Percentiles rank a stretch among this genome's conserved stretches.
These are phyloP conservation scores for Alternaria triticina DNA, from an alignment of 2,329 filamentous ascomycete genomes.

Conservation along the genomic window DNA sequence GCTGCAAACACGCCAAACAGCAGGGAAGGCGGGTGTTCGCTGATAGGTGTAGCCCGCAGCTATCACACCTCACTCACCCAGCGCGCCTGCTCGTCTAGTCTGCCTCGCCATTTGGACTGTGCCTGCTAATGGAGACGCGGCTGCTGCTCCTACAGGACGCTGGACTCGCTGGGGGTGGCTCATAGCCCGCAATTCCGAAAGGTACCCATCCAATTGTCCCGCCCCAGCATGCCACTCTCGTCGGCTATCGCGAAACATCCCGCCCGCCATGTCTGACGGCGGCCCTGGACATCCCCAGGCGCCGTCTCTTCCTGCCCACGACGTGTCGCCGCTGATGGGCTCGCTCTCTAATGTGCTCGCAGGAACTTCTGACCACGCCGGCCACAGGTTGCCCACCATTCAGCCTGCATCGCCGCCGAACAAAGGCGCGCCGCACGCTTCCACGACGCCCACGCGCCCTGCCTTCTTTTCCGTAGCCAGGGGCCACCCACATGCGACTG, in stretches of 20 bases:
- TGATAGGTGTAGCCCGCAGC: slow-evolving; percentile 11
- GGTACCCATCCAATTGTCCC: slow-evolving; percentile 17
- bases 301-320: slow-evolving; percentile 11
- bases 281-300: slow-evolving; percentile 19
- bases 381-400: slow-evolving; percentile 33
- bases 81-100: slow-evolving; percentile 18
- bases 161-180: slow-evolving; percentile 43
- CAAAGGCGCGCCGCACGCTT: slow-evolving; percentile 35
- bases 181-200: slow-evolving; percentile 30
- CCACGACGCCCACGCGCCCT: slow-evolving; percentile 19
- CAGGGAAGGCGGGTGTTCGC: slow-evolving; percentile 13
- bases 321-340: slow-evolving; percentile 14
- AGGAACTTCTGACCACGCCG: slow-evolving; percentile 23
- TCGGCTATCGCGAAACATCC: slow-evolving; percentile 26
- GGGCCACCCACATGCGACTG: slow-evolving; percentile 36
- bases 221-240: slow-evolving; percentile 27
- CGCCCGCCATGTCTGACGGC: slow-evolving; percentile 26
- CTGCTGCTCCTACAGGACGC: slow-evolving; percentile 40
- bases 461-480: slow-evolving; percentile 15
- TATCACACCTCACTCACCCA: slow-evolving; percentile 19
- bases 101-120: slow-evolving; percentile 26
- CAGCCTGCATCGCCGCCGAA: slow-evolving; percentile 31
- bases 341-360: slow-evolving; percentile 30
- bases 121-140: slow-evolving; percentile 45
- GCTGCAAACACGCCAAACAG: slow-evolving; percentile 20